Evolutionary conservation across 1,284 basidiomycete genomes (phyloP).

Genomic region (Mycena sp.): DNA sequence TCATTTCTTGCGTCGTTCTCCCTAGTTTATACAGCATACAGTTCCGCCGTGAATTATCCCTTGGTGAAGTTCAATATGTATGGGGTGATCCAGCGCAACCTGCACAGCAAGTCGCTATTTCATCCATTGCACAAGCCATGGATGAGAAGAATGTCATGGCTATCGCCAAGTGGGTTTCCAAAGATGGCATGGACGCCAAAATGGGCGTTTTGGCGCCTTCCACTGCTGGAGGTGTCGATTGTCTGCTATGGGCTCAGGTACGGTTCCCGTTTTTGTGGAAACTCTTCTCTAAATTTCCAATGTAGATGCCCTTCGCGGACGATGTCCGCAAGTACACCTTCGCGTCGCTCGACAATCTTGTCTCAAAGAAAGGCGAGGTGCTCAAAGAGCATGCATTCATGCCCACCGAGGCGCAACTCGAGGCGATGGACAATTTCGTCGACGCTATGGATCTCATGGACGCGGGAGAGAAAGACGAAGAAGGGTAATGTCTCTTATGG

Average conservation of each 20-base stretch:
- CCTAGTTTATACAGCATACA: conserved; percentile 40
- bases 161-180: conserved; percentile 83
- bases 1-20: neutral
- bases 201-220: conserved; percentile 82
- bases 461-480: conserved; percentile 74
- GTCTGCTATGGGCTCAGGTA: conserved; percentile 85
- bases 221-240: conserved; percentile 72
- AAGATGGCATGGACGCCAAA: conserved; percentile 81
- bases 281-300: neutral
- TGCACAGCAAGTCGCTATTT: conserved; percentile 85
- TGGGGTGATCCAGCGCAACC: conserved; percentile 79
- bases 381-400: conserved; percentile 84
- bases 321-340: conserved; percentile 91
- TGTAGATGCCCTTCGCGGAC: conserved; percentile 93
- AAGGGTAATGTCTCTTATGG: conserved; percentile 59
- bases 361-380: conserved; percentile 80
- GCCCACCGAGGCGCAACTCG: conserved; percentile 82
- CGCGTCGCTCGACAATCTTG: conserved; percentile 79
- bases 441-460: conserved; percentile 88
- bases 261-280: conserved; percentile 25
- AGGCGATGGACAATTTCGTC: conserved; percentile 88
- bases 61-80: conserved; percentile 91
- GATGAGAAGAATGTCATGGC: conserved; percentile 66
- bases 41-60: conserved; percentile 83
- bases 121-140: conserved; percentile 89